Evolutionary conservation across 139 green algal genomes (phyloP).

Genomic region (Auxenochlorella pyrenoidosa): DNA sequence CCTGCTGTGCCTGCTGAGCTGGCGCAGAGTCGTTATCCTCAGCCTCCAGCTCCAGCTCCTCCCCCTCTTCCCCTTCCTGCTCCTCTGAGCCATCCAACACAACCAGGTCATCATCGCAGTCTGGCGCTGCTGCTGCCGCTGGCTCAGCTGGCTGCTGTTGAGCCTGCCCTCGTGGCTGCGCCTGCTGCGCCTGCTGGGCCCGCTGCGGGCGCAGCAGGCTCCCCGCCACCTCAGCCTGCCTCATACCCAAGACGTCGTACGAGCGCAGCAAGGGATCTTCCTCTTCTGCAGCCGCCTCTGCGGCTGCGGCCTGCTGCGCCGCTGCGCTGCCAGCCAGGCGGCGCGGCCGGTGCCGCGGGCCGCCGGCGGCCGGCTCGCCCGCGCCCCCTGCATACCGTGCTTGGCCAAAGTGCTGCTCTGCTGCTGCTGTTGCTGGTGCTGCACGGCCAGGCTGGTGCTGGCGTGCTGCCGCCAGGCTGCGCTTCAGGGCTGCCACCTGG

Average conservation of each 20-base stretch:
- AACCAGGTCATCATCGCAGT: neutral
- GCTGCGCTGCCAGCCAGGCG: neutral
- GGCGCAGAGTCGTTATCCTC: neutral
- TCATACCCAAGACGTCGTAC: conserved; percentile 8
- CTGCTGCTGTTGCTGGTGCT: neutral
- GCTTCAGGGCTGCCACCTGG: neutral
- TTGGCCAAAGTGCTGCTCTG: neutral
- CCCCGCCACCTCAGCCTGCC: neutral
- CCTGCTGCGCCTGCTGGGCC: neutral
- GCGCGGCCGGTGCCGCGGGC: neutral
- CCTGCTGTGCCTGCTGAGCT: neutral
- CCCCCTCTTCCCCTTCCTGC: neutral
- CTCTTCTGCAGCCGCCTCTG: neutral
- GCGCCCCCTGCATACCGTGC: neutral
- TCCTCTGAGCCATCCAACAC: conserved; percentile 22
- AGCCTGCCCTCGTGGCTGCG: neutral
- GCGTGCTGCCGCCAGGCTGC: neutral
- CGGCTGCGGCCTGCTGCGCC: neutral
- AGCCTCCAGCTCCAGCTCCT: too few relatives aligned
- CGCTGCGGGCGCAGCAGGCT: neutral
- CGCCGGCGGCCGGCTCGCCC: neutral
- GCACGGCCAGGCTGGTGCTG: neutral
- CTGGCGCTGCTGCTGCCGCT: neutral
- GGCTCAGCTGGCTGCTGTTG: neutral
- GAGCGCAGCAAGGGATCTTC: conserved; percentile 10